These are phyloP conservation scores for Exophiala sp. DNA, from an alignment of 2,329 filamentous ascomycete genomes.

Conservation along the genomic window DNA sequence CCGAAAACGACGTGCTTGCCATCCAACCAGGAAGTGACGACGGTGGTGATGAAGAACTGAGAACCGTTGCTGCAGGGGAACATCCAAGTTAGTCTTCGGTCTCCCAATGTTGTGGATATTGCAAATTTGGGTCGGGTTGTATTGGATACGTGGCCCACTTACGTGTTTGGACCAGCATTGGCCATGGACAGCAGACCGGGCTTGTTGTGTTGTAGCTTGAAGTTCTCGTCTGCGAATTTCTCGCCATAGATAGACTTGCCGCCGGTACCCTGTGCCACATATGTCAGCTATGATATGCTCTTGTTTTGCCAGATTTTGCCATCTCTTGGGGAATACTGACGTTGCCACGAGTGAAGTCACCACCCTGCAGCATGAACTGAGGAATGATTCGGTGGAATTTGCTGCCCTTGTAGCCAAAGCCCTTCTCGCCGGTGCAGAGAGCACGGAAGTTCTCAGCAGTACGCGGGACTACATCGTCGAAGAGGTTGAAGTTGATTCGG, in stretches of 20 bases:
- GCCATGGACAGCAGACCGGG: constrained; percentile 61
- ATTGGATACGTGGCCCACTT: constrained; percentile 32
- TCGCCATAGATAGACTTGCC: constrained; percentile 63
- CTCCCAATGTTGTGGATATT: not conserved
- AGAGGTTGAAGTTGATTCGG: constrained; percentile 86
- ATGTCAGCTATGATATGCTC: constrained; percentile 54
- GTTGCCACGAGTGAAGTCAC: constrained; percentile 61
- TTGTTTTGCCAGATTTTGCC: constrained; percentile 62
- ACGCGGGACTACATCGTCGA: constrained; percentile 78
- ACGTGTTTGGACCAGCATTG: constrained; percentile 75
- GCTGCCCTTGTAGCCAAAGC: constrained; percentile 61
- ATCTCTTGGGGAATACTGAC: constrained; percentile 68
- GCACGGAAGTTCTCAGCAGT: constrained; percentile 65
- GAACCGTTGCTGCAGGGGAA: constrained; percentile 55
- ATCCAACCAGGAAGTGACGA: constrained; percentile 60
- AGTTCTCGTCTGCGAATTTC: constrained; percentile 65
- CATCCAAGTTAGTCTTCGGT: not conserved
- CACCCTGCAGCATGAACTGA: constrained; percentile 65
- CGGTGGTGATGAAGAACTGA: constrained; percentile 68
- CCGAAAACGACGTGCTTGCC: constrained; percentile 66
- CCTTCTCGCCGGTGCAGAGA: constrained; percentile 61
- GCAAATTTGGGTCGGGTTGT: not conserved
- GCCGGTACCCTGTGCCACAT: constrained; percentile 76
- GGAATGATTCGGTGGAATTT: constrained; percentile 66
- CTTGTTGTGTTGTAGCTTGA: constrained; percentile 62